Base-by-base conservation (phyloP, 2,329 filamentous ascomycete genomes). In the Monosporascus sp. region DNA sequence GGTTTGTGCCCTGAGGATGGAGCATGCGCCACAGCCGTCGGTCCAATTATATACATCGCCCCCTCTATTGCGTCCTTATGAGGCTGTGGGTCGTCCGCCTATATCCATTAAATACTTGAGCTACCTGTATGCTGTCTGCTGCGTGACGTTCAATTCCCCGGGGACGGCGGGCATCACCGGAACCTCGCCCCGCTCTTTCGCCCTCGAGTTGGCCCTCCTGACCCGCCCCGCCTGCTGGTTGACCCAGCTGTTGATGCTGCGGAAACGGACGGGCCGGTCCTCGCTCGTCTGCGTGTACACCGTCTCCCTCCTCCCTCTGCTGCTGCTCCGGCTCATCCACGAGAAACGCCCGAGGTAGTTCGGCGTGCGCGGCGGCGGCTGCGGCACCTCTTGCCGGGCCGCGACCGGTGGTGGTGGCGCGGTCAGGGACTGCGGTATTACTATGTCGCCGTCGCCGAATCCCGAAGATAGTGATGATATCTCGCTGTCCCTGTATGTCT, bases 391-490 rank as follows among this genome's bases (percentile, higher is more conserved):
- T 34, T 34, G 31, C 31, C 31, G 31, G 14, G 31, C 11, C 31
- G 61, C 52, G 37, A 58, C 45, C 26, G 44, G 51, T 40, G 52
- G 51, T 51, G 27, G 59, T 53, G 41, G 56, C 9, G 19, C 58
- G 52, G 48, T 58, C 46, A 38, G 61, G 52, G 51, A 59, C 34
- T 65, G 66, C 7, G 71, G 71, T 14, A 80, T 66, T 34, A 82
- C 75, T 27, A 85, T 81, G 45, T 84, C 80, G 24, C 77, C 81
- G 60, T 86, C 83, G 19, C 83, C 83, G 56, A 86, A 86, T 7
- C 83, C 83, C 0, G 84, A 86, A 0, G 83, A 86, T 4, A 86
- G 71, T 0, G 83, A 86, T 0, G 83, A 85, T 34, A 84, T 61
- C 48, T 78, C 76, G 55, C 79, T 83, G 4, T 69, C 64, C 7